Evolutionary conservation across 1,284 basidiomycete genomes (phyloP).

Genomic region (Agaricales sp.): DNA sequence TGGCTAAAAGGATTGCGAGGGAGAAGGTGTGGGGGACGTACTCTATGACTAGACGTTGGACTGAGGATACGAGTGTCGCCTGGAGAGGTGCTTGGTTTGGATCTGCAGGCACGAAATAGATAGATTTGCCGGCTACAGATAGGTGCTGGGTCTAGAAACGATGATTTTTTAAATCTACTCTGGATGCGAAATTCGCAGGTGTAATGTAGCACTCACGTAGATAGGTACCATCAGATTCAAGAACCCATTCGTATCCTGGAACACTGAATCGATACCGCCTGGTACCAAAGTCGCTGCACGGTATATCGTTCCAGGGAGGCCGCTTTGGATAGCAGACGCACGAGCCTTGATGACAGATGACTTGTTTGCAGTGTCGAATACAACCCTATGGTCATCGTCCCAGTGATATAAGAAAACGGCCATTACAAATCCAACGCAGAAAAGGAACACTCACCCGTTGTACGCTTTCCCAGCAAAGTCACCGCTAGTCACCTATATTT

Average conservation of each 20-base stretch:
- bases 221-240: slow-evolving; percentile 33
- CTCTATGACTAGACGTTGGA: background rate
- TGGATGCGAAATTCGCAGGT: background rate
- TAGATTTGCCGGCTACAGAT: slow-evolving; percentile 38
- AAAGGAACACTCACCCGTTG: slow-evolving; percentile 36
- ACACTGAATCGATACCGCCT: slow-evolving; percentile 29
- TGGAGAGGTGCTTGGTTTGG: slow-evolving; percentile 19
- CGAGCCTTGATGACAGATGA: slow-evolving; percentile 39
- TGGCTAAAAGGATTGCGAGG: background rate
- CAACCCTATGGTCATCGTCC: slow-evolving; percentile 23
- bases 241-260: slow-evolving; percentile 38
- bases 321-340: slow-evolving; percentile 31
- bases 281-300: slow-evolving; percentile 29
- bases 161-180: too few relatives aligned
- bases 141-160: slow-evolving; percentile 40
- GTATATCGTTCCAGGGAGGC: slow-evolving; percentile 47
- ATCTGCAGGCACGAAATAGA: slow-evolving; percentile 34
- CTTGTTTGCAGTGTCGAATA: slow-evolving; percentile 26
- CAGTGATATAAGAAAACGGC: slow-evolving; percentile 1
- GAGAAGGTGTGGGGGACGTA: background rate
- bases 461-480: slow-evolving; percentile 34
- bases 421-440: background rate
- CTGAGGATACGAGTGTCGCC: background rate
- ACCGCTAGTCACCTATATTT: slow-evolving; percentile 12
- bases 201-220: slow-evolving; percentile 33